A percentile compares a stretch with the other conserved stretches of the same genome.
Evolutionary conservation across 2,329 filamentous ascomycete species (phyloP).

Genomic region (Westerdykella ornata): DNA sequence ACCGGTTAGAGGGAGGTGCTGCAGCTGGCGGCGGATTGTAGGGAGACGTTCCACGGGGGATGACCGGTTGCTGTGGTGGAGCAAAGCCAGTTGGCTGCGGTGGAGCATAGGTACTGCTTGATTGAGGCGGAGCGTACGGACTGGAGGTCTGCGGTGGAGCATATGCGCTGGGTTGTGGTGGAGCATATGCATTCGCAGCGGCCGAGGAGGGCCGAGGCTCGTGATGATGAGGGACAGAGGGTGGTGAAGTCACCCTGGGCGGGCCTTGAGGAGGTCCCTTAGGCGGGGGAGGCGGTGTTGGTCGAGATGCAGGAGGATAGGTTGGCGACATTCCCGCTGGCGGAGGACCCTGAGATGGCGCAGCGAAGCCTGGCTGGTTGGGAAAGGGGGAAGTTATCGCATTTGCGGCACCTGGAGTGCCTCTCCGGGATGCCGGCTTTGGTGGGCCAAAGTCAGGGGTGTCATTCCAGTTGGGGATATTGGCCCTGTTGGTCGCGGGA

Average conservation of each 20-base stretch:
- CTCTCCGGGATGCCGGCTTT: constrained; percentile 65
- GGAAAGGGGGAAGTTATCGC: constrained; percentile 71
- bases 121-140: constrained; percentile 60
- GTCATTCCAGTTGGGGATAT: constrained; percentile 87
- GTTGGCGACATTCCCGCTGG: constrained; percentile 52
- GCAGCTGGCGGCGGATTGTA: constrained; percentile 77
- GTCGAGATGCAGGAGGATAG: constrained; percentile 53
- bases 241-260: constrained; percentile 59
- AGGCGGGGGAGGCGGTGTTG: constrained; percentile 71
- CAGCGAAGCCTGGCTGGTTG: constrained; percentile 48
- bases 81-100: constrained; percentile 40
- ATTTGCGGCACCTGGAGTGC: constrained; percentile 59
- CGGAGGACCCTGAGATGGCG: constrained; percentile 48
- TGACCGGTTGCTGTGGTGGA: constrained; percentile 49
- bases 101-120: constrained; percentile 53
- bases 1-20: constrained; percentile 52
- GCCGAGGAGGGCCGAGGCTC: constrained; percentile 47
- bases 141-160: constrained; percentile 50
- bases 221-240: constrained; percentile 40
- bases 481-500: constrained; percentile 63
- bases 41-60: constrained; percentile 71
- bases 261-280: constrained; percentile 56
- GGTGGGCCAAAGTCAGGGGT: constrained; percentile 66
- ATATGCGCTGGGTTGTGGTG: constrained; percentile 50
- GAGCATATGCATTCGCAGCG: constrained; percentile 58